phyloP scores from a whole-genome alignment of 805 yeast species.

The Candida railenensis region DNA sequence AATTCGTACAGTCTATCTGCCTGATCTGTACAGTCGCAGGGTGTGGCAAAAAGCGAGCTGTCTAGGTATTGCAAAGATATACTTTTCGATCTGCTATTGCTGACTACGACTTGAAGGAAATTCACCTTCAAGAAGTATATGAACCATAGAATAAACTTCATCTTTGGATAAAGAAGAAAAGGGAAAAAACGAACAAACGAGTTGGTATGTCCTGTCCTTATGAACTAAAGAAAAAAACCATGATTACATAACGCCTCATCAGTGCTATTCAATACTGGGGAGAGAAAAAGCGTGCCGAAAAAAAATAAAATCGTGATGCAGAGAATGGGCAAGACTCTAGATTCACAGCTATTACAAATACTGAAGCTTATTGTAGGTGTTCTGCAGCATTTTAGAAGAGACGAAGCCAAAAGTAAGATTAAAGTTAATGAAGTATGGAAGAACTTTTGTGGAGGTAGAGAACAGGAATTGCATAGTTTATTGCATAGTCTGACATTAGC shows the following conservation, averaged over 20 bases:
- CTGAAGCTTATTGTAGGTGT: too few species aligned
- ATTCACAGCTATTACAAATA: too few species aligned
- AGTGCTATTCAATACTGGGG: background rate
- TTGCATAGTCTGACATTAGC: too few species aligned
- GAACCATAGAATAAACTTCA: constrained; percentile 33
- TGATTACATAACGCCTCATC: background rate
- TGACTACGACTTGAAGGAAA: constrained; percentile 32
- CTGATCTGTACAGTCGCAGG: constrained; percentile 15
- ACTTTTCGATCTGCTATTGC: constrained; percentile 31
- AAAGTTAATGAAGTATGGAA: too few species aligned
- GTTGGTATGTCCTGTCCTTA: too few species aligned
- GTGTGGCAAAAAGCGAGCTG: constrained; percentile 25
- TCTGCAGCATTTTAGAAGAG: too few species aligned
- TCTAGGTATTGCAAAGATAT: constrained; percentile 31
- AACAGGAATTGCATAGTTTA: too few species aligned
- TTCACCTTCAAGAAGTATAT: constrained; percentile 38
- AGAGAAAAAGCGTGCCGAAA: background rate
- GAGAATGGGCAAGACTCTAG: too few species aligned
- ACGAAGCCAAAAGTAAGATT: too few species aligned
- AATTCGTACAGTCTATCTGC: constrained; percentile 20
- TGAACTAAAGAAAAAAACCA: too few species aligned
- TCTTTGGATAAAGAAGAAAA: constrained; percentile 8
- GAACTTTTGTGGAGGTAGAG: too few species aligned
- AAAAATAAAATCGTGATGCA: background rate
- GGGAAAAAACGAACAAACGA: background rate